phyloP scores from a whole-genome alignment of 1,284 basidiomycete species.

The Rhodotorula sp. region DNA sequence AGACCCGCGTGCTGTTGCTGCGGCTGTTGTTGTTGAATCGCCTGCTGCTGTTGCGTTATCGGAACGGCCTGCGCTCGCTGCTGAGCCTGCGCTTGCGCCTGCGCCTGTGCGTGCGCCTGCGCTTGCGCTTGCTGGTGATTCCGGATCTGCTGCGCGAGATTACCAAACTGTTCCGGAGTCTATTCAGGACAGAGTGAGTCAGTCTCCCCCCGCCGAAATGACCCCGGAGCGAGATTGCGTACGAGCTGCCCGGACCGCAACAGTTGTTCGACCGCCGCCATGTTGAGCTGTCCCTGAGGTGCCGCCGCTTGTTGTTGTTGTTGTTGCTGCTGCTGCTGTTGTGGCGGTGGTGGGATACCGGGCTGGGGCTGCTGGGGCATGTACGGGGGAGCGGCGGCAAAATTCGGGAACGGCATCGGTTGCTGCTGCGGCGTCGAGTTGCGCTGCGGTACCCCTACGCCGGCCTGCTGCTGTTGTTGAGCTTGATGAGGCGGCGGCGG shows the following conservation, averaged over 20 bases:
- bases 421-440: conserved; percentile 5
- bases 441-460: neutral
- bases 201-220: neutral
- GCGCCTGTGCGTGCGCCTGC: conserved; percentile 16
- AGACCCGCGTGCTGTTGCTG: neutral
- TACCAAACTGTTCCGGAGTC: conserved; percentile 28
- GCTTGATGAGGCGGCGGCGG: neutral
- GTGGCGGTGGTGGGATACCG: neutral
- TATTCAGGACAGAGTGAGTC: neutral
- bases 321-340: neutral
- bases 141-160: conserved; percentile 25
- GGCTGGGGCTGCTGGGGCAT: neutral
- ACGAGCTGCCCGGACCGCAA: conserved; percentile 28
- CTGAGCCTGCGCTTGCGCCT: conserved; percentile 2
- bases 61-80: neutral
- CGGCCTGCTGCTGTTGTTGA: neutral
- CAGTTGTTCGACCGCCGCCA: conserved; percentile 31
- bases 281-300: conserved; percentile 16
- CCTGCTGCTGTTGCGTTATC: conserved; percentile 11
- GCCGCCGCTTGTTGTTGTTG: neutral
- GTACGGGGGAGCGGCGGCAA: neutral
- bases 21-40: conserved; percentile 4
- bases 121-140: conserved; percentile 22
- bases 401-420: neutral
- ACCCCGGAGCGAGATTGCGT: neutral